Evolutionary conservation across 768 basidiomycete species (phyloP), one percentile per base, ranked within the genome.

Genomic region (Rubroboletus pulcherrimus): DNA sequence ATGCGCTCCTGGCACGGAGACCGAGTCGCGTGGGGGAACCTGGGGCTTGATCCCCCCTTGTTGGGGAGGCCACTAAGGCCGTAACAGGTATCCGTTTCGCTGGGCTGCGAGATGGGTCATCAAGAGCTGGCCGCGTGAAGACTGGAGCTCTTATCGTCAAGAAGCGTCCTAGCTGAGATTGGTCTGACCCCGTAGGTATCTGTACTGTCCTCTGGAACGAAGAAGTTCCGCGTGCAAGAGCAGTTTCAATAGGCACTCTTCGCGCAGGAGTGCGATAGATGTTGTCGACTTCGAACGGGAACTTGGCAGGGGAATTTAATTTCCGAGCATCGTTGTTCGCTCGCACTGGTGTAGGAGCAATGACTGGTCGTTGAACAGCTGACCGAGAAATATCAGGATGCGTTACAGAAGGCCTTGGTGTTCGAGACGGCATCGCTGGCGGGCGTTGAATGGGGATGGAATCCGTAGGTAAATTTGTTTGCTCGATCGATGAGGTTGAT

Each of bases 231-330:
- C 78, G 74, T 8, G 73, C 70, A 54, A 83, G 70, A 3, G 79
- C 82, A 58, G 82, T 70, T 38, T 76, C 70, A 7, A 87, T 76
- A 15, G 81, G 80, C 47, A 89, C 79, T 55, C 87, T 78, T 45
- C 82, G 80, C 2, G 87, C 86, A 39, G 87, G 87, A 5, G 86
- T 84, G 41, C 78, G 78, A 48, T 65, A 61, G 10, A 73, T 65
- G 39, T 82, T 77, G 45, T 78, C 42, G 62, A 53, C 49, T 66
- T 71, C 53, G 71, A 62, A 45, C 63, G 73, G 54, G 65, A 69
- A 59, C 70, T 77, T 64, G 59, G 66, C 40, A n/a, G 74, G 72
- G 17, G 74, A 71, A 29, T 58, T 51, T 35, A 56, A 47, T 49
- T 54, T 61, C 31, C 35, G 42, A 34, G 50, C 5, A 40, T 35